Conservation (phyloP, 2,329 filamentous ascomycete genomes). For the Aspergillus uvarum region DNA sequence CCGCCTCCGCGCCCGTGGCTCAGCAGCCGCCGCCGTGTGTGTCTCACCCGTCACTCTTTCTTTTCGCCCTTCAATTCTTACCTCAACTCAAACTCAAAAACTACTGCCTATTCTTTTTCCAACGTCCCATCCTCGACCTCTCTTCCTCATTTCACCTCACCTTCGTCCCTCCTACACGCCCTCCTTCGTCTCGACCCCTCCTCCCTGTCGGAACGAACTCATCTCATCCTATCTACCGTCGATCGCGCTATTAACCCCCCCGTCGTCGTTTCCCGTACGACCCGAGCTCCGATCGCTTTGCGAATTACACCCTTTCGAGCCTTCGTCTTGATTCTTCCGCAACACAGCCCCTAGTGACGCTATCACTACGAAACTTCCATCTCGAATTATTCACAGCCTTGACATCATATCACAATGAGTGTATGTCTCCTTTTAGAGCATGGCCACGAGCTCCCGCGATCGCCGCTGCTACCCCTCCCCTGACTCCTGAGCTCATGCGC, state of each 20-base stretch:
- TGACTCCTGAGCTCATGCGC: conserved; percentile 5
- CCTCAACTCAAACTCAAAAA: neutral
- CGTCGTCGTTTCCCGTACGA: conserved; percentile 12
- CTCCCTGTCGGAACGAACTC: neutral
- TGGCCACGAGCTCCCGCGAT: neutral
- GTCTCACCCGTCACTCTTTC: conserved; percentile 15
- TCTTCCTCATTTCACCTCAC: neutral
- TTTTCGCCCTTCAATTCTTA: conserved; percentile 1
- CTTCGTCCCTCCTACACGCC: neutral
- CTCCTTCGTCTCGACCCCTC: neutral
- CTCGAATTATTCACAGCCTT: neutral
- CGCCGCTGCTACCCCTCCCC: neutral
- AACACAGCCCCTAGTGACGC: neutral
- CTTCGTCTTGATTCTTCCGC: neutral
- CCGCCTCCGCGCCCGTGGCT: conserved; percentile 8
- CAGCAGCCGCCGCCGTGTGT: conserved; percentile 11
- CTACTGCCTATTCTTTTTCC: neutral
- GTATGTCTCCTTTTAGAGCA: conserved; percentile 9
- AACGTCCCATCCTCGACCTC: neutral
- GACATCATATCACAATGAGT: conserved; percentile 18
- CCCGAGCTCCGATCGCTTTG: conserved; percentile 3
- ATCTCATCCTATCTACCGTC: neutral
- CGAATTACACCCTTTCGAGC: neutral
- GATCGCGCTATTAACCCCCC: neutral
- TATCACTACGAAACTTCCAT: neutral